Conservation (phyloP, 73 alveolate genomes). For the Symbiodinium natans region DNA sequence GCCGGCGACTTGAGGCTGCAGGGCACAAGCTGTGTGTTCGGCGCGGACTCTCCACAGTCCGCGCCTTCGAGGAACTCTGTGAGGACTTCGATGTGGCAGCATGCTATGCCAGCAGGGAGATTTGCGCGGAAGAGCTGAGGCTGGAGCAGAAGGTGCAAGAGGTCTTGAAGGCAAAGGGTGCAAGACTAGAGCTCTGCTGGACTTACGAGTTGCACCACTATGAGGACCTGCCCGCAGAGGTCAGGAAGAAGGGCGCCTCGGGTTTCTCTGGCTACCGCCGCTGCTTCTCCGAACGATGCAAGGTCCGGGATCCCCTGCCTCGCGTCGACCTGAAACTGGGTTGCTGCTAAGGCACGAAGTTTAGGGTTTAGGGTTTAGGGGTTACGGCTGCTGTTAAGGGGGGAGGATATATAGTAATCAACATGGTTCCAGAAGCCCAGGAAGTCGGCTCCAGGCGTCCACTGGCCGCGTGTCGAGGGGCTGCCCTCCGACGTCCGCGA, state of each 20-base stretch:
- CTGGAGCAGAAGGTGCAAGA: background rate
- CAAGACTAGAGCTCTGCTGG: background rate
- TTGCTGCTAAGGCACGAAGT: too few species aligned
- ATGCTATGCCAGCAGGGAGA: background rate
- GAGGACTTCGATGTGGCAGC: background rate
- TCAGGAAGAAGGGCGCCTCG: background rate
- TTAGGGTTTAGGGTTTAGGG: too few species aligned
- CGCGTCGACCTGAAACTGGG: slow-evolving; percentile 2
- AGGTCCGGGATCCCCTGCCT: background rate
- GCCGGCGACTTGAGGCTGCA: background rate
- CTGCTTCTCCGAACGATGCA: background rate
- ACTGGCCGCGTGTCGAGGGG: slow-evolving; percentile 1
- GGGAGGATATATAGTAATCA: background rate
- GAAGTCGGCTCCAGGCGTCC: background rate
- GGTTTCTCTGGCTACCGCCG: slow-evolving; percentile 18
- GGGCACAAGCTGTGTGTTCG: slow-evolving; percentile 25
- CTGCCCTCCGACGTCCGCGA: background rate
- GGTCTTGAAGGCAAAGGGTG: slow-evolving; percentile 9
- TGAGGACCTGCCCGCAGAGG: slow-evolving; percentile 1
- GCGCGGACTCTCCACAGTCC: background rate
- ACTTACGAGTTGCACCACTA: slow-evolving; percentile 11
- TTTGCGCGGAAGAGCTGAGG: slow-evolving; percentile 12
- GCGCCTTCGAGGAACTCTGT: background rate
- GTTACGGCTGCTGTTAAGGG: too few species aligned
- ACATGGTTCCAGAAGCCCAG: background rate